Base-by-base conservation (phyloP, 345 rosid genomes). In the Citrus medica region DNA sequence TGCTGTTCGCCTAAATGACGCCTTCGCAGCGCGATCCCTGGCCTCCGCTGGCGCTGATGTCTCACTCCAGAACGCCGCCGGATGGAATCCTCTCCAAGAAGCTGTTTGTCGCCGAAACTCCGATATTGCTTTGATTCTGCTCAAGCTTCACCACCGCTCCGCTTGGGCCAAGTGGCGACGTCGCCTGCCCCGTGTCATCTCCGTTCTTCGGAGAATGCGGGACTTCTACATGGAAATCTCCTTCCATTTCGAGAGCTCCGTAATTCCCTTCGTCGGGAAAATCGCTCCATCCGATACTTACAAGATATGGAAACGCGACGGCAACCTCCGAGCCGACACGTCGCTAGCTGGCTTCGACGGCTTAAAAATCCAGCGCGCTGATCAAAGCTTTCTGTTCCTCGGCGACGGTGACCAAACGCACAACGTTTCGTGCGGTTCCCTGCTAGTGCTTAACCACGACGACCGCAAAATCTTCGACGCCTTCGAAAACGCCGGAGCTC, bases 181-280 rank as follows among this genome's bases (percentile, higher is more conserved):
- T 71, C 90, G 97, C 16, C 82, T 95, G 10, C 99, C 99, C 0
- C 89, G 92, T 25, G 78, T 92, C 30, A 87, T 90, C 67, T 90
- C 94, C 7, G 93, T 84, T 19, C 85, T 95, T 19, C 90, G 89
- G 33, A 83, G 98, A 35, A 95, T 92, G 98, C 90, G 92, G 21
- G 99, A 95, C 80, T 95, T 95, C 86, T 93, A 95, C 85, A 89
- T 93, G 98, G 99, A 93, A 85, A 89, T 95, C 4, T 90, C 96
- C 2, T 91, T 95, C 79, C 93, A 90, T 75, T 95, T 95, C 77
- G 97, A 94, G 81, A 93, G 97, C 84, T 95, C 98, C 6, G 97
- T 95, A 58, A 94, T 95, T 51, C 99, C 99, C 0, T 95, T 95
- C 82, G 89, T 95, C 37, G 91, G 92, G 1, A 94, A 89, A 65